Evolutionary conservation across 192 early-diverging fungal species (phyloP).

Genomic region (Podila minutissima): DNA sequence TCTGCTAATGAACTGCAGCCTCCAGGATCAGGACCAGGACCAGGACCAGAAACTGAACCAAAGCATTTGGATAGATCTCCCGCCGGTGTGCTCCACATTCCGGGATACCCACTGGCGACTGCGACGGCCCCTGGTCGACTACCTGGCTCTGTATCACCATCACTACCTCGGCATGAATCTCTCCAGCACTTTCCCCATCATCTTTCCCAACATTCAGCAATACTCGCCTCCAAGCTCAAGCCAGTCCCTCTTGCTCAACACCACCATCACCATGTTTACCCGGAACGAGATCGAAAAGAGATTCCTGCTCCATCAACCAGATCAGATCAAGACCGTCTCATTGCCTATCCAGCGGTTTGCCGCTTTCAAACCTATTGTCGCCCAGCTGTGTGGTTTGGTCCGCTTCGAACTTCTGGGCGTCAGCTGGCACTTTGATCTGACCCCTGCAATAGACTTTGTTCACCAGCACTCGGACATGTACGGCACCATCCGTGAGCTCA

Average conservation of each 20-base stretch:
- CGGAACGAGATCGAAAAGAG: slow-evolving; percentile 35
- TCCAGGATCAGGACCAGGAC: not conserved
- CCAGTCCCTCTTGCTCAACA: not conserved
- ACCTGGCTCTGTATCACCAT: slow-evolving; percentile 27
- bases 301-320: slow-evolving; percentile 25
- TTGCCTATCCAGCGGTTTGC: slow-evolving; percentile 25
- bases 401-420: slow-evolving; percentile 37
- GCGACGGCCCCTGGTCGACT: slow-evolving; percentile 27
- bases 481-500: slow-evolving; percentile 35
- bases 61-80: slow-evolving; percentile 25
- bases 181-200: slow-evolving; percentile 30
- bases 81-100: slow-evolving; percentile 20
- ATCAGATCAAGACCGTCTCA: slow-evolving; percentile 12
- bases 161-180: slow-evolving; percentile 37
- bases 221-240: slow-evolving; percentile 1
- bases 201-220: slow-evolving; percentile 43
- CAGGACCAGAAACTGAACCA: not conserved
- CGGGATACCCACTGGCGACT: slow-evolving; percentile 1
- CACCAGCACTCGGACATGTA: slow-evolving; percentile 10
- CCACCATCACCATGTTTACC: slow-evolving; percentile 38
- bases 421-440: slow-evolving; percentile 32
- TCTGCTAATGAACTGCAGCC: slow-evolving; percentile 37
- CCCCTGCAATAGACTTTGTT: slow-evolving; percentile 18
- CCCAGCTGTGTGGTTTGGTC: slow-evolving; percentile 10
- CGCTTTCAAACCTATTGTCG: slow-evolving; percentile 8